These are phyloP conservation scores for Paraurostyla sp. DNA, from an alignment of 73 alveolate species.

Conservation along the genomic window DNA sequence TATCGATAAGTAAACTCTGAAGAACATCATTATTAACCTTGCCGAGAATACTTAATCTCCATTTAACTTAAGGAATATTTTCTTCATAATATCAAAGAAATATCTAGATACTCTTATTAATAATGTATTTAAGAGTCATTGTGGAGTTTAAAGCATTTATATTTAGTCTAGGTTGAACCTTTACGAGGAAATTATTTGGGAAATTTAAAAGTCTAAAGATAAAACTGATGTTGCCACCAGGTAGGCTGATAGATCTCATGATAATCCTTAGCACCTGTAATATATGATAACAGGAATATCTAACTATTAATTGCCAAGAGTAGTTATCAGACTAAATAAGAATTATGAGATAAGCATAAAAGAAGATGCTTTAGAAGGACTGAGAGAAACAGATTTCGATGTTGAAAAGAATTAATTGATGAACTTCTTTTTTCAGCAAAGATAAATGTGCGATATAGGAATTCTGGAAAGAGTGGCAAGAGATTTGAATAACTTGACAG, in stretches of 20 bases:
- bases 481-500: not conserved
- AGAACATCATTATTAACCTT: not conserved
- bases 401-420: not conserved
- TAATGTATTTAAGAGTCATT: not conserved
- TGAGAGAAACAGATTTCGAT: not conserved
- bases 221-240: not conserved
- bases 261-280: not conserved
- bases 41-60: conserved; percentile 16
- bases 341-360: not conserved
- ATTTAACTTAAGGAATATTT: not conserved
- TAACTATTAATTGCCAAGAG: not conserved
- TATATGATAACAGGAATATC: not conserved
- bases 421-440: not conserved
- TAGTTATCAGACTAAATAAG: not conserved
- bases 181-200: not conserved
- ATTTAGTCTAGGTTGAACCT: not conserved
- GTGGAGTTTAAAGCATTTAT: not conserved
- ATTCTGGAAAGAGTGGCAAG: not conserved
- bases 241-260: too few relatives aligned
- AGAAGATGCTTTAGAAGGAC: not conserved
- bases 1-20: not conserved
- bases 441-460: not conserved
- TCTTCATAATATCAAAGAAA: not conserved
- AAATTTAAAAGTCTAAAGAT: not conserved
- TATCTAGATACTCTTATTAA: not conserved